Evolutionary conservation across 768 basidiomycete species (phyloP).

Genomic region (Mycena filopes): DNA sequence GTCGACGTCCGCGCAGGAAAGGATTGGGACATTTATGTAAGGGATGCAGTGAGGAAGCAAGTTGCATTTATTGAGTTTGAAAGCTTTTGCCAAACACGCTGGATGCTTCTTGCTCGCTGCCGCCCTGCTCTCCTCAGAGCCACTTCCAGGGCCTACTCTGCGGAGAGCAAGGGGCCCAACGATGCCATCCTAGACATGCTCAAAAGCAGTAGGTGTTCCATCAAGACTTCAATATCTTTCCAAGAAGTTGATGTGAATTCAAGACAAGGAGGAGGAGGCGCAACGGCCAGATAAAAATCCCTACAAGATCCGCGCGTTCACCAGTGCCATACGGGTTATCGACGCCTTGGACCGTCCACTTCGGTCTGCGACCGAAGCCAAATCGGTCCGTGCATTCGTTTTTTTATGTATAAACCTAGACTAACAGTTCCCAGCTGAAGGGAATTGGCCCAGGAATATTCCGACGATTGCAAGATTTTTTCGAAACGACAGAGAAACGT

Average conservation of each 20-base stretch:
- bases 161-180: conserved; percentile 41
- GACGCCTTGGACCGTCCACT: conserved; percentile 53
- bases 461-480: conserved; percentile 56
- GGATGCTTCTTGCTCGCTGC: conserved; percentile 21
- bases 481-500: conserved; percentile 47
- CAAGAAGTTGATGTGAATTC: conserved; percentile 8
- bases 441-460: conserved; percentile 55
- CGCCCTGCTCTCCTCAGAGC: conserved; percentile 15
- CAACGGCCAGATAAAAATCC: conserved; percentile 46
- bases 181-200: conserved; percentile 53
- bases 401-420: not conserved
- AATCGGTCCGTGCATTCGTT: conserved; percentile 41
- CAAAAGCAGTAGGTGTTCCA: conserved; percentile 49
- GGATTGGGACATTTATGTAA: too few species aligned
- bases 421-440: conserved; percentile 38
- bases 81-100: not conserved
- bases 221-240: not conserved
- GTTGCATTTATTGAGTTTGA: too few species aligned
- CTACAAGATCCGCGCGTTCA: conserved; percentile 63
- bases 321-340: conserved; percentile 57
- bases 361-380: conserved; percentile 54
- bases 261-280: conserved; percentile 59
- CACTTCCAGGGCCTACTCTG: conserved; percentile 17
- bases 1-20: too few species aligned
- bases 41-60: too few species aligned